Evolutionary conservation across 1,284 basidiomycete species (phyloP).

Genomic region (Veloboletus limbatus): DNA sequence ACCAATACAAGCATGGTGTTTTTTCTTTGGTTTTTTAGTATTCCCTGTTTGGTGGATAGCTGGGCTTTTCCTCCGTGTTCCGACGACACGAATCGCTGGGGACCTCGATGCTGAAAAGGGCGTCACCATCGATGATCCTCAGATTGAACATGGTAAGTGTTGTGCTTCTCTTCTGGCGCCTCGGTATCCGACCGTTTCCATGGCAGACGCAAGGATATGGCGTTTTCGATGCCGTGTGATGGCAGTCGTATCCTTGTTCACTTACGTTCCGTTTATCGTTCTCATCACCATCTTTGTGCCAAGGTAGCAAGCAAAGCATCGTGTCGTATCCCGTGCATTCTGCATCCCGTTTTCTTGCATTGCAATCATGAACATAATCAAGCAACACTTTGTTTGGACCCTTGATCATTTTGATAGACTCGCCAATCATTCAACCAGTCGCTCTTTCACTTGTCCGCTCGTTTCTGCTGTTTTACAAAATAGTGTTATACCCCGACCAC

Average conservation of each 20-base stretch:
- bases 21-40: constrained; percentile 69
- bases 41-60: constrained; percentile 79
- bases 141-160: constrained; percentile 67
- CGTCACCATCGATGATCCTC: constrained; percentile 72
- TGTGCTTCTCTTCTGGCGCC: constrained; percentile 1
- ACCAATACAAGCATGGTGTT: constrained; percentile 69
- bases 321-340: constrained; percentile 8
- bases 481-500: constrained; percentile 29
- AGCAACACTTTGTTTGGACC: constrained; percentile 9
- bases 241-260: constrained; percentile 60
- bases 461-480: constrained; percentile 27
- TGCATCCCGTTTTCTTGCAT: constrained; percentile 28
- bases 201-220: constrained; percentile 66
- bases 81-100: constrained; percentile 58
- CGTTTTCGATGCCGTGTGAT: constrained; percentile 70
- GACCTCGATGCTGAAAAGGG: constrained; percentile 62
- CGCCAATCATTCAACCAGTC: constrained; percentile 12
- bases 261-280: constrained; percentile 76
- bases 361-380: constrained; percentile 20
- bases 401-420: constrained; percentile 20
- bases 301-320: constrained; percentile 23
- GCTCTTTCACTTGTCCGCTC: constrained; percentile 24
- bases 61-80: constrained; percentile 52
- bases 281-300: constrained; percentile 64
- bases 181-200: constrained; percentile 10